A percentile compares a stretch with the other conserved stretches of the same genome.
Evolutionary conservation across 345 rosid species (phyloP).

Genomic region (Passiflora organensis): DNA sequence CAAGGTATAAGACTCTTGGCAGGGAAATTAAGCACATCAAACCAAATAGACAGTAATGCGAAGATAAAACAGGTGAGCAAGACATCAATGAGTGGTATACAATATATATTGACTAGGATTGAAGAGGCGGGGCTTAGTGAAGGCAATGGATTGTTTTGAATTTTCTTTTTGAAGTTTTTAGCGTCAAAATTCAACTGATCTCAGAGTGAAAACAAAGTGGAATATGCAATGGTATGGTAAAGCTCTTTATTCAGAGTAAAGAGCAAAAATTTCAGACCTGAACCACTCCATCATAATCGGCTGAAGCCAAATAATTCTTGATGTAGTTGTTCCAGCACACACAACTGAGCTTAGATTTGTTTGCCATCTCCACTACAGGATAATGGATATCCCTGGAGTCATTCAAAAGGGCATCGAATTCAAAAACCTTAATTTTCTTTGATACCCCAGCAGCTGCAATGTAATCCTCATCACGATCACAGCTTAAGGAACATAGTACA

Average conservation of each 20-base stretch:
- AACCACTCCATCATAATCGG: slow-evolving; percentile 84
- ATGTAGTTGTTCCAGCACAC: slow-evolving; percentile 87
- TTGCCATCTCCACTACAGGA: slow-evolving; percentile 78
- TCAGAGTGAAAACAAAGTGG: slow-evolving; percentile 2
- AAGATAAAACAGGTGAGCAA: no score
- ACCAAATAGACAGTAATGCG: no score
- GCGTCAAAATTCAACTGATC: no score
- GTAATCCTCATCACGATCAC: slow-evolving; percentile 78
- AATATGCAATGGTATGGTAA: not conserved
- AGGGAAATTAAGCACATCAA: not conserved
- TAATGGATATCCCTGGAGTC: slow-evolving; percentile 78
- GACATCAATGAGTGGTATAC: no score
- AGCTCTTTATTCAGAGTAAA: not conserved
- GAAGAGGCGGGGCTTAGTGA: not conserved
- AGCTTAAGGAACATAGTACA: slow-evolving; percentile 83
- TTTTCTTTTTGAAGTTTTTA: no score
- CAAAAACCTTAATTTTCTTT: slow-evolving; percentile 85
- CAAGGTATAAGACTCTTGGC: not conserved
- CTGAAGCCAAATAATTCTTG: slow-evolving; percentile 84
- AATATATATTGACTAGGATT: no score
- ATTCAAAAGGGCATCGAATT: slow-evolving; percentile 67
- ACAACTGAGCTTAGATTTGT: slow-evolving; percentile 79
- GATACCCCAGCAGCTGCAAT: slow-evolving; percentile 94
- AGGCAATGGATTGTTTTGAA: no score
- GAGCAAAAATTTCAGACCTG: slow-evolving; percentile 50